These are phyloP conservation scores for Calonectria naviculata DNA, from an alignment of 2,329 filamentous ascomycete species.

Conservation along the genomic window DNA sequence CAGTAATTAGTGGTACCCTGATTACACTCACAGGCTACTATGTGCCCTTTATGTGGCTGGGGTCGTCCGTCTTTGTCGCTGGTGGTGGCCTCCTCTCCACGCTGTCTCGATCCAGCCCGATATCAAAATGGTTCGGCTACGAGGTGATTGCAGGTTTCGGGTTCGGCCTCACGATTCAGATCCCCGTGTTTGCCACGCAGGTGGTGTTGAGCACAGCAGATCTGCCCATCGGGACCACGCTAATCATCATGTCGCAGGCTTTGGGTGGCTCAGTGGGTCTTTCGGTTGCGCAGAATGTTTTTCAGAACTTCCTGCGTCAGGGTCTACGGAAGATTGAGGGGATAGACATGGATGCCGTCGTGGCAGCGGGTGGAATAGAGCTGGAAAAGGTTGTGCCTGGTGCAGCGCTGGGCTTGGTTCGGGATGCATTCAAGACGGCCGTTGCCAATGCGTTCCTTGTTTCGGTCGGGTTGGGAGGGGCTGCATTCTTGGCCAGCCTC, in stretches of 20 bases:
- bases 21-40: constrained; percentile 31
- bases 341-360: constrained; percentile 19
- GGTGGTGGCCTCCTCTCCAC: constrained; percentile 28
- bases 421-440: constrained; percentile 26
- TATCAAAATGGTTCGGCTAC: constrained; percentile 55
- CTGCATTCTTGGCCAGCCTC: constrained; percentile 29
- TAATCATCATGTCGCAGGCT: constrained; percentile 57
- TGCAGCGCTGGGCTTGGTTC: constrained; percentile 18
- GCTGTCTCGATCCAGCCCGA: constrained; percentile 44
- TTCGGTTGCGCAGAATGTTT: constrained; percentile 33
- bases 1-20: constrained; percentile 20
- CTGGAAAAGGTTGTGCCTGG: constrained; percentile 26
- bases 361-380: constrained; percentile 26
- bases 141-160: constrained; percentile 56
- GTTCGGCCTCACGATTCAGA: constrained; percentile 54
- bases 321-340: constrained; percentile 15
- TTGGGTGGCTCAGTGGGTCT: constrained; percentile 50
- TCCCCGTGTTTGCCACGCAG: constrained; percentile 55
- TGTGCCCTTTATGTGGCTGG: constrained; percentile 35
- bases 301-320: constrained; percentile 24
- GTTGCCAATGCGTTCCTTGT: constrained; percentile 34
- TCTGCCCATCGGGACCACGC: constrained; percentile 55
- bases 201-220: constrained; percentile 53
- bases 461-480: constrained; percentile 29
- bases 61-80: constrained; percentile 25